These are phyloP conservation scores for Colletotrichum sp. DNA, from an alignment of 2,329 filamentous ascomycete species.

Conservation along the genomic window DNA sequence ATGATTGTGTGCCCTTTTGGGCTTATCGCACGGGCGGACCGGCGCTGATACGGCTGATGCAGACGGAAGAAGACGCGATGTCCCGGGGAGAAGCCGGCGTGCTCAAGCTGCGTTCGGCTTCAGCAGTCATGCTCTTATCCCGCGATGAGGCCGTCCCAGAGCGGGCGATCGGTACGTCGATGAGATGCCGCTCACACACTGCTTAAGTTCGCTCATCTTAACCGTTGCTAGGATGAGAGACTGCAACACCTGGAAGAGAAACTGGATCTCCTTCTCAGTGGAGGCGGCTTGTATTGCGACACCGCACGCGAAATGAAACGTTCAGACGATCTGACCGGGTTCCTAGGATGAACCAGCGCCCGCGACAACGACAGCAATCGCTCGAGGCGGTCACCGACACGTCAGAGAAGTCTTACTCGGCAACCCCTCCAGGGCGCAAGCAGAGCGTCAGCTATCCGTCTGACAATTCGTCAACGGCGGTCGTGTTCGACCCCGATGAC, in stretches of 20 bases:
- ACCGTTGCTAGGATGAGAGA: slow-evolving; percentile 48
- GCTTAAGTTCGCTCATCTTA: not conserved
- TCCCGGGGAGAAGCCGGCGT: slow-evolving; percentile 55
- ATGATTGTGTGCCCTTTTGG: not conserved
- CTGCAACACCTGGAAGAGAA: slow-evolving; percentile 58
- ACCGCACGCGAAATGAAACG: slow-evolving; percentile 6
- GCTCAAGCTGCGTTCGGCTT: slow-evolving; percentile 54
- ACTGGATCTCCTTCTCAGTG: slow-evolving; percentile 53
- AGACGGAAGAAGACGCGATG: slow-evolving; percentile 57
- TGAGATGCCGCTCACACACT: not conserved
- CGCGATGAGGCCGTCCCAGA: slow-evolving; percentile 39
- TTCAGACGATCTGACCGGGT: slow-evolving; percentile 31
- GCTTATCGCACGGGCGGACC: not conserved
- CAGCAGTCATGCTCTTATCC: slow-evolving; percentile 53
- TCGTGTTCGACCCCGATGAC: slow-evolving; percentile 35
- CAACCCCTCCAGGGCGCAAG: slow-evolving; percentile 29
- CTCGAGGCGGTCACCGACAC: slow-evolving; percentile 33
- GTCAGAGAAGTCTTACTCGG: slow-evolving; percentile 40
- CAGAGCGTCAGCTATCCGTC: slow-evolving; percentile 21
- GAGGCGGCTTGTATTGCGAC: slow-evolving; percentile 36
- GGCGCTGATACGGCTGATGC: not conserved
- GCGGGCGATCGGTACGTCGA: slow-evolving; percentile 48
- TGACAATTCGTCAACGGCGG: slow-evolving; percentile 22
- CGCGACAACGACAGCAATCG: slow-evolving; percentile 23
- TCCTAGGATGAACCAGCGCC: slow-evolving; percentile 32